Evolutionary conservation across 176 grass and related monocot genomes (phyloP), one percentile per base, ranked within the genome.

Genomic region (Carex scoparia): DNA sequence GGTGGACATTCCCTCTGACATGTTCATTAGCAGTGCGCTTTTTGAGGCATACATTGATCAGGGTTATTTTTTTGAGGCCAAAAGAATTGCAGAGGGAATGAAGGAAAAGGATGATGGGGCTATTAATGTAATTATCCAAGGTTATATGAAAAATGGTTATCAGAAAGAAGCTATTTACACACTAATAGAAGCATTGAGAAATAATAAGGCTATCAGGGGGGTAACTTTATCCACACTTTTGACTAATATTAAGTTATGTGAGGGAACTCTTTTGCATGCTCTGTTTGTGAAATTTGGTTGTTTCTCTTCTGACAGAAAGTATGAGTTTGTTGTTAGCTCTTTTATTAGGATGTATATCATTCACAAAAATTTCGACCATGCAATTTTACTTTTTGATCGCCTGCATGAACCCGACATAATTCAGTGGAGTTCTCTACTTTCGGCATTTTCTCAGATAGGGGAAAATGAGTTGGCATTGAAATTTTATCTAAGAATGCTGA

Each of bases 101-200:
- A 76, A 80, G 61, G 61, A 90, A 68, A 90, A 86, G 70, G 88
- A 90, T 84, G 69, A 84, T 86, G 88, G 44, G 37, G 57, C 69
- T 51, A 84, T 69, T 84, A 87, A 90, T 49, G 19, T 90, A 77
- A 83, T 83, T 42, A 87, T 90, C 63, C 88, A 87, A 79, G 88
- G 85, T 48, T 90, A 87, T 59, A 14, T 8, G 13, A 87, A 51
- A 70, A 90, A 84, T 90, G 79, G 69, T 46, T 71, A 84, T 65
- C 33, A 15, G 27, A 59, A 23, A 13, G 79, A 82, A 77, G 88
- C 88, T 68, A 65, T 87, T 44, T 40, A 32, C 64, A 54, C 81
- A 53, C 78, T 86, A 53, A 33, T 80, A 9, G 88, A 90, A 10
- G 80, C 67, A 55, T 71, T 90, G 85, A 54, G 68, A 77, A 33